Conservation (phyloP, 257 asterid genomes). For the Vinca minor region DNA sequence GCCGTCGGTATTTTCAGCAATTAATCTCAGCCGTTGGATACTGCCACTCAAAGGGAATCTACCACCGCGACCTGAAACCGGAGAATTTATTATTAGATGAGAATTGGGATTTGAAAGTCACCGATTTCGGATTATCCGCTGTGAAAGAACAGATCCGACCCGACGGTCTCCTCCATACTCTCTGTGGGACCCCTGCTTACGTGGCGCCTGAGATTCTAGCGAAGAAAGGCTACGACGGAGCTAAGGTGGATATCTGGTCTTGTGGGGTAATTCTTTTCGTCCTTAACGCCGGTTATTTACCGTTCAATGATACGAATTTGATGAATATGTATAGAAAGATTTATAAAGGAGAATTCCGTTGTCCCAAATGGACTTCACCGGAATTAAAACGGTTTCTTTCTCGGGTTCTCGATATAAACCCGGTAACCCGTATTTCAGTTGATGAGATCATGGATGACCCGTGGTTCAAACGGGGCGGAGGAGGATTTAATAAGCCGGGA, state of each 20-base stretch:
- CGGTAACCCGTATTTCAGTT: constrained; percentile 54
- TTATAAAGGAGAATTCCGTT: too few species aligned
- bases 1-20: constrained; percentile 19
- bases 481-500: constrained; percentile 51
- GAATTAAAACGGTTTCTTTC: constrained; percentile 14
- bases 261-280: constrained; percentile 30
- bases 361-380: constrained; percentile 26
- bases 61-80: too few species aligned
- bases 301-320: constrained; percentile 26
- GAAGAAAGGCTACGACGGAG: constrained; percentile 28
- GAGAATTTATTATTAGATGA: too few species aligned
- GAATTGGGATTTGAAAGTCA: too few species aligned
- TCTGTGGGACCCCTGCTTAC: too few species aligned
- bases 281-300: constrained; percentile 29
- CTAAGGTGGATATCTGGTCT: constrained; percentile 32
- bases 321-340: constrained; percentile 30
- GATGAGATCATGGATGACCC: constrained; percentile 52
- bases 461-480: constrained; percentile 58
- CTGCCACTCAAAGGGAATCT: too few species aligned
- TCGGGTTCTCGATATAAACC: constrained; percentile 49
- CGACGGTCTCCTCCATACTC: constrained; percentile 28
- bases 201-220: constrained; percentile 28
- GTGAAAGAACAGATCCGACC: constrained; percentile 27
- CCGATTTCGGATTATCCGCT: constrained; percentile 28
- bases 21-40: too few species aligned